Base-by-base conservation (phyloP, 2,329 filamentous ascomycete genomes). In the Paraphaeosphaeria sporulosa region DNA sequence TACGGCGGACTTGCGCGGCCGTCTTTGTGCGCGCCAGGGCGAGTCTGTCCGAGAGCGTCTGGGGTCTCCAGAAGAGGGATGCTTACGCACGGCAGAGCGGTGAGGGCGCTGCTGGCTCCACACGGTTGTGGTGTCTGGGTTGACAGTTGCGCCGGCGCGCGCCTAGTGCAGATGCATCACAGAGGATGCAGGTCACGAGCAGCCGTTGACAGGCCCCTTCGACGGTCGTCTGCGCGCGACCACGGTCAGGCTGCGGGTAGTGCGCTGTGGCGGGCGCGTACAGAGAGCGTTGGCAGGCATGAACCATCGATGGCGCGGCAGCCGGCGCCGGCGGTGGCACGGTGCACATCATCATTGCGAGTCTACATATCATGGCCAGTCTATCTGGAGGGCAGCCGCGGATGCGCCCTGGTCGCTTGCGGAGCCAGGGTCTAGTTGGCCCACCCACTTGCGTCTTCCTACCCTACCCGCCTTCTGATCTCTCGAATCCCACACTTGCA, bases 401-500 rank as follows among this genome's bases (percentile, higher is more conserved):
- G 27, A 47, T 54, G 51, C 23, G n/a, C 32, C 19, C 27, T 10
- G n/a, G 32, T 52, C 19, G 19, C 6, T 12, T 44, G 42, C 30
- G n/a, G n/a, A 13, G 15, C 51, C 51, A 54, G 51, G 51, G 40
- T 54, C 52, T 6, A 19, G 34, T 54, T 54, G 38, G 51, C 25
- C 38, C 21, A 40, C 51, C 36, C 51, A 36, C 30, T 43, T 40
- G 46, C 27, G 27, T 47, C 25, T 25, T 53, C 19, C 34, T 13
- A 21, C 38, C 38, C 8, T 42, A 30, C 50, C 12, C 52, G 21
- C 36, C 42, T 40, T 54, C 52, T 25, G 50, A 36, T 53, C 50
- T 30, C 34, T 43, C 32, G 1, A 27, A 53, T 42, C 60, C 64
- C 58, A 53, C 61, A 63, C 66, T 67, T 67, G 66, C 64, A 57